Evolutionary conservation across 2,329 filamentous ascomycete species (phyloP).

Genomic region (Chrysosporium keratinophilum): DNA sequence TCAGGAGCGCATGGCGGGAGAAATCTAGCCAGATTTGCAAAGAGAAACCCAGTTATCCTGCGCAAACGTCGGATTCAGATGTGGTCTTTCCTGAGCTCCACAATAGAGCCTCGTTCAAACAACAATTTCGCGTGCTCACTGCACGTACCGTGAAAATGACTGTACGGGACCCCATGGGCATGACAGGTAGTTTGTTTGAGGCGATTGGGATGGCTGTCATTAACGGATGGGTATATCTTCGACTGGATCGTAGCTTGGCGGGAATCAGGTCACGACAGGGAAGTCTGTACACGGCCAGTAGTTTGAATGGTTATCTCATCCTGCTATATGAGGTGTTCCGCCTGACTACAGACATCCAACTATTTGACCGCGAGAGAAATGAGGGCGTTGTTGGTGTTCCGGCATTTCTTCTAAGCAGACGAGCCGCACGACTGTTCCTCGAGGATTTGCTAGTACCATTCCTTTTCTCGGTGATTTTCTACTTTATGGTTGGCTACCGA

Average conservation of each 20-base stretch:
- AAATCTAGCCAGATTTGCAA: background rate
- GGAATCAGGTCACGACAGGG: constrained; percentile 66
- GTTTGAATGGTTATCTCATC: constrained; percentile 65
- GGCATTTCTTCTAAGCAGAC: constrained; percentile 59
- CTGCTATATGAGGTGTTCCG: constrained; percentile 67
- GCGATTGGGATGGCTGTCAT: constrained; percentile 61
- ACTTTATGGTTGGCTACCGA: constrained; percentile 69
- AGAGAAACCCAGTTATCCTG: background rate
- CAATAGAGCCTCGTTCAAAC: constrained; percentile 47
- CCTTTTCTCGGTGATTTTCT: constrained; percentile 59
- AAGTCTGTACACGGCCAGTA: constrained; percentile 60
- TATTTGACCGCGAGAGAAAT: constrained; percentile 64
- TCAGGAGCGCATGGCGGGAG: constrained; percentile 51
- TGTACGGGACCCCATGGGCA: constrained; percentile 65
- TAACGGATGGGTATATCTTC: constrained; percentile 61
- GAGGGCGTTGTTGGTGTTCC: constrained; percentile 62
- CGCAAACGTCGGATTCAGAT: background rate
- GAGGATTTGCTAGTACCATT: constrained; percentile 66
- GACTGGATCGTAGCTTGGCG: constrained; percentile 53
- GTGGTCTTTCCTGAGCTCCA: constrained; percentile 12
- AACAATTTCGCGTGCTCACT: constrained; percentile 57
- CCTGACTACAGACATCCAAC: constrained; percentile 60
- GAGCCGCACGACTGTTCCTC: constrained; percentile 56
- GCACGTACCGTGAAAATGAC: constrained; percentile 60
- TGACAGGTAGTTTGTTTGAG: constrained; percentile 59